Base-by-base conservation (phyloP, 345 rosid genomes). In the Hibiscus mutabilis region DNA sequence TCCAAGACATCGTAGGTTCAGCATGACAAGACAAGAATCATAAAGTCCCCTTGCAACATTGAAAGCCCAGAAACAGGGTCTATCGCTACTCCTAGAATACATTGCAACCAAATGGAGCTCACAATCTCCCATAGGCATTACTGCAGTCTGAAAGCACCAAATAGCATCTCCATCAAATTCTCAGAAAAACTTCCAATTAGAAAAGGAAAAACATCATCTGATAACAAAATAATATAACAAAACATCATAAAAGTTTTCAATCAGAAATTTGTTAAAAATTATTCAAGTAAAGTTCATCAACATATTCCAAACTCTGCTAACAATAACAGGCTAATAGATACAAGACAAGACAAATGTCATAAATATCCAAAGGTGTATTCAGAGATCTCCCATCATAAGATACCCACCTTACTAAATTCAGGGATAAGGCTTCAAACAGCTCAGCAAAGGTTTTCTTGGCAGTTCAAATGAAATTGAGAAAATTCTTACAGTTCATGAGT, bases 21-120 rank as follows among this genome's bases (percentile, higher is more conserved):
- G 74, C 99, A 96, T 89, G 78, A 79, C 84, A 68, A 92, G 92
- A 84, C 96, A 89, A 24, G 96, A 86, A 70, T 83, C 72, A 61
- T 96, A 96, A 9, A 86, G 89, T 68, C 97, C 98, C 55, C 24
- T 77, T 52, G 85, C 82, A 70, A 88, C 91, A 73, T 51, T 77
- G 80, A 95, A 95, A 49, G 85, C 97, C 99, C 98, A 95, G 85
- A 95, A 95, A 82, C 89, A 92, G 59, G 98, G 91, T 52, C 77
- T 80, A 40, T 82, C 89, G 37, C 73, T 80, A 68, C 79, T 74
- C 70, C 87, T 84, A 37, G 96, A 85, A 77, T 66, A 79, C 93
- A 95, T 89, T 13, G 99, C 96, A 84, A 95, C 97, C 84, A 95
- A 82, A 86, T 95, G 99, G 60, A 95, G 92, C 85, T 95, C 99